Conservation (phyloP, 179 eudicot species). For the Beta corolliflora region DNA sequence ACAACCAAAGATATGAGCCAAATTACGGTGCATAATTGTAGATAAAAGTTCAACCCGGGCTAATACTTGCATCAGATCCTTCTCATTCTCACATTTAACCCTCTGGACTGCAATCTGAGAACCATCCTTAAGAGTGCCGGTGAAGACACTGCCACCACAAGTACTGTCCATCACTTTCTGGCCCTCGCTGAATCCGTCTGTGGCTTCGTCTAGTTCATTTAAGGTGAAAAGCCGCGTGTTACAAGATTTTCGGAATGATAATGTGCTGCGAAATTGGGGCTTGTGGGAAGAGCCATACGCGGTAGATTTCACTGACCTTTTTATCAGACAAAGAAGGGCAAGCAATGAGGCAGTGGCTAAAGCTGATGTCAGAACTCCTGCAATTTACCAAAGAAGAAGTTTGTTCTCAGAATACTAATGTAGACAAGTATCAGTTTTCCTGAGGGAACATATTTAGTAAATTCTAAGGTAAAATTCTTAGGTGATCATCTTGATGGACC, state of each 20-base stretch:
- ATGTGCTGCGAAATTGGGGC: slow-evolving; percentile 40
- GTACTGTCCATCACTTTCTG: slow-evolving; percentile 43
- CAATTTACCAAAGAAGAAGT: slow-evolving; percentile 4
- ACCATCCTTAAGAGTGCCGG: slow-evolving; percentile 60
- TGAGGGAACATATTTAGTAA: background rate
- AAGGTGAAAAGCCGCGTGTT: slow-evolving; percentile 57
- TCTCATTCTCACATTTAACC: slow-evolving; percentile 54
- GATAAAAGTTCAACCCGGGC: slow-evolving; percentile 56
- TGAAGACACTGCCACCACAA: slow-evolving; percentile 43
- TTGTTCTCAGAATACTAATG: background rate
- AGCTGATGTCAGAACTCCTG: slow-evolving; percentile 60
- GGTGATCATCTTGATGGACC: too few relatives aligned
- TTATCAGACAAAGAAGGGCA: slow-evolving; percentile 50
- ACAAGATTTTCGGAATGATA: slow-evolving; percentile 51
- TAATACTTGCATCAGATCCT: slow-evolving; percentile 50
- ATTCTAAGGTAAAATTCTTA: too few relatives aligned
- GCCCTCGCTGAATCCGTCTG: slow-evolving; percentile 53
- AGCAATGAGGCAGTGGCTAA: slow-evolving; percentile 44
- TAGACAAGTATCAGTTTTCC: background rate
- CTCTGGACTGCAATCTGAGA: slow-evolving; percentile 60
- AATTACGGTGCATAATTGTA: slow-evolving; percentile 52
- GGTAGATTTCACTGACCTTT: slow-evolving; percentile 42
- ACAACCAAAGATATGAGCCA: slow-evolving; percentile 73
- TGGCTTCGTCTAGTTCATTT: slow-evolving; percentile 76
- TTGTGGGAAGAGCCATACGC: slow-evolving; percentile 31